These are phyloP conservation scores for Saccharomyces hybrid DNA, from an alignment of 1,139 yeast genomes.

Conservation along the genomic window DNA sequence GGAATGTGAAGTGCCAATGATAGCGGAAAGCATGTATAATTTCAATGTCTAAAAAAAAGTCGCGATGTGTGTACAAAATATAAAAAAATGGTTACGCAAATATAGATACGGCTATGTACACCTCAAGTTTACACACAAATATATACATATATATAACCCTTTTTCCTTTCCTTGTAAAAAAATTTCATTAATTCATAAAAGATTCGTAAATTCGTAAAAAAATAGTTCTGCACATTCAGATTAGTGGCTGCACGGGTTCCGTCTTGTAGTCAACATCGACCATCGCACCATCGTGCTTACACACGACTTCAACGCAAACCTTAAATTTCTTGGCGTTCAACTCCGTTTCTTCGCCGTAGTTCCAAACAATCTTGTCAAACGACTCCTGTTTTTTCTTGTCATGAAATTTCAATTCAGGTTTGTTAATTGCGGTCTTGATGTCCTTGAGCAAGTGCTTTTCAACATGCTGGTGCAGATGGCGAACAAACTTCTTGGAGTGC, in stretches of 20 bases:
- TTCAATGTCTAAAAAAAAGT: no score
- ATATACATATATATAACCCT: neutral
- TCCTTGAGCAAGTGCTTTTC: conserved; percentile 64
- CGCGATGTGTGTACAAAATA: no score
- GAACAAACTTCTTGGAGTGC: conserved; percentile 61
- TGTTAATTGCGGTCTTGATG: conserved; percentile 54
- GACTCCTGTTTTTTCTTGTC: conserved; percentile 45
- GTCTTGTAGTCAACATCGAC: conserved; percentile 55
- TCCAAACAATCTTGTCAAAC: conserved; percentile 43
- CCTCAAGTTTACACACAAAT: neutral
- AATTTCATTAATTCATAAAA: neutral
- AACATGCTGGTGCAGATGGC: conserved; percentile 69
- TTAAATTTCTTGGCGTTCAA: conserved; percentile 43
- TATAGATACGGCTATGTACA: neutral
- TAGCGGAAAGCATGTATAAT: no score
- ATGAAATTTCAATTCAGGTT: conserved; percentile 43
- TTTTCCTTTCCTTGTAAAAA: no score
- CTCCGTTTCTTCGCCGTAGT: conserved; percentile 44
- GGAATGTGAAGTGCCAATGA: no score
- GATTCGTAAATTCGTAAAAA: neutral
- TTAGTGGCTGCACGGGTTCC: conserved; percentile 17
- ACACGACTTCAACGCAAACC: conserved; percentile 48
- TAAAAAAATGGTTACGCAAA: no score
- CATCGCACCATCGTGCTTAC: conserved; percentile 53
- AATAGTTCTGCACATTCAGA: neutral